A percentile compares a stretch with the other conserved stretches of the same genome.
Evolutionary conservation across 164 flowering plant species (phyloP).

Genomic region (Sedum album): DNA sequence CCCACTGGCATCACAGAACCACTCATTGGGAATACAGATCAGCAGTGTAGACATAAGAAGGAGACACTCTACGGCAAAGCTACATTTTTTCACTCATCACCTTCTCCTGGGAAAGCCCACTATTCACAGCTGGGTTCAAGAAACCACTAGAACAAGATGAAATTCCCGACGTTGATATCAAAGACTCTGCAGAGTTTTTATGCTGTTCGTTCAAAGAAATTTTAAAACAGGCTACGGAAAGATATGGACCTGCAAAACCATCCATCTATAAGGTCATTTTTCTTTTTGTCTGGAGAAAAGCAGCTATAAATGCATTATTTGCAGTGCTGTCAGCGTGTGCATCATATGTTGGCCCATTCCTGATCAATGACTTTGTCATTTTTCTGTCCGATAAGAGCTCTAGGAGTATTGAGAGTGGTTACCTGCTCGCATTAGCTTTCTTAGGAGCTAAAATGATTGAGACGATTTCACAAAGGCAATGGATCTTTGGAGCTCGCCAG

Average conservation of each 20-base stretch:
- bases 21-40: slow-evolving; percentile 29
- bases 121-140: slow-evolving; percentile 57
- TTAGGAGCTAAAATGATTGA: slow-evolving; percentile 72
- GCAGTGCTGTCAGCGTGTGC: slow-evolving; percentile 61
- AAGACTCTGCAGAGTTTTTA: slow-evolving; percentile 58
- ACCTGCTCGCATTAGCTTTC: slow-evolving; percentile 65
- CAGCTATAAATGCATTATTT: slow-evolving; percentile 69
- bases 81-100: slow-evolving; percentile 57
- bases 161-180: slow-evolving; percentile 58
- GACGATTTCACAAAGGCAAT: slow-evolving; percentile 79
- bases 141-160: slow-evolving; percentile 76
- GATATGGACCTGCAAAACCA: slow-evolving; percentile 32
- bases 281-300: slow-evolving; percentile 58
- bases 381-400: slow-evolving; percentile 37
- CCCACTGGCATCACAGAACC: slow-evolving; percentile 40
- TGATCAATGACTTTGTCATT: slow-evolving; percentile 64
- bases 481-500: slow-evolving; percentile 93
- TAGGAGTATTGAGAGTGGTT: slow-evolving; percentile 41
- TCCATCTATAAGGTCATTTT: slow-evolving; percentile 65
- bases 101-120: slow-evolving; percentile 88
- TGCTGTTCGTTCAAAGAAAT: slow-evolving; percentile 38
- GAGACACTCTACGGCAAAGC: slow-evolving; percentile 64
- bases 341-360: slow-evolving; percentile 85
- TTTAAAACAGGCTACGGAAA: slow-evolving; percentile 36
- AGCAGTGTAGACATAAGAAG: slow-evolving; percentile 19